phyloP scores from a whole-genome alignment of 169 alveolate species.

The Plasmodium falciparum region DNA sequence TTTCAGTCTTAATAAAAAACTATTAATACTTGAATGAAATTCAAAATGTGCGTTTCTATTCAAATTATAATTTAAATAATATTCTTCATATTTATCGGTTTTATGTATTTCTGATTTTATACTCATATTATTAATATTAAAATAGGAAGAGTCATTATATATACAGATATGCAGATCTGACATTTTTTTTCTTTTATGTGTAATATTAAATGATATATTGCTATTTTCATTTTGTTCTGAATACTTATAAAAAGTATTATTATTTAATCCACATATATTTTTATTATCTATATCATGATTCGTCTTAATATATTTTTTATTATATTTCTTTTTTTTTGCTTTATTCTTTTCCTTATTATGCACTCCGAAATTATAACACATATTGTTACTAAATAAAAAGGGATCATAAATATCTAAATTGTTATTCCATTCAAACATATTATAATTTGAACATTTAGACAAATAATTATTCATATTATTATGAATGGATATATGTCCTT shows the following conservation, averaged over 20 bases:
- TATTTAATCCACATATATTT: not conserved
- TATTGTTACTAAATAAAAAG: conserved; percentile 18
- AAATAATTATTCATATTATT: not conserved
- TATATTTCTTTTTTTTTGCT: no score
- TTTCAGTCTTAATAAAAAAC: conserved; percentile 42
- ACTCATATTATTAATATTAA: conserved; percentile 6
- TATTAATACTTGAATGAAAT: conserved; percentile 18
- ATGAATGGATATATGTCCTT: not conserved
- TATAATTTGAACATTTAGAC: not conserved
- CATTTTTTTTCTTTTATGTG: not conserved
- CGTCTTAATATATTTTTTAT: no score
- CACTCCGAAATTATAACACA: not conserved
- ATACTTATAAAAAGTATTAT: no score
- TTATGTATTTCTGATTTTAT: conserved; percentile 28
- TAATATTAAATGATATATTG: not conserved
- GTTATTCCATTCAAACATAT: conserved; percentile 40
- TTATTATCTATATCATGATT: no score
- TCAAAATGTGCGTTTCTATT: conserved; percentile 49
- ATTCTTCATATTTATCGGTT: conserved; percentile 36
- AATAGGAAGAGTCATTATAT: conserved; percentile 47
- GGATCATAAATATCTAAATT: conserved; percentile 53
- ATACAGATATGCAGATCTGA: conserved; percentile 28
- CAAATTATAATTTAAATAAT: conserved; percentile 19
- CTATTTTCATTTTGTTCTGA: no score
- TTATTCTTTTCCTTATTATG: no score